These are phyloP conservation scores for Pichia sp. DNA, from an alignment of 1,139 yeast genomes.

Conservation along the genomic window DNA sequence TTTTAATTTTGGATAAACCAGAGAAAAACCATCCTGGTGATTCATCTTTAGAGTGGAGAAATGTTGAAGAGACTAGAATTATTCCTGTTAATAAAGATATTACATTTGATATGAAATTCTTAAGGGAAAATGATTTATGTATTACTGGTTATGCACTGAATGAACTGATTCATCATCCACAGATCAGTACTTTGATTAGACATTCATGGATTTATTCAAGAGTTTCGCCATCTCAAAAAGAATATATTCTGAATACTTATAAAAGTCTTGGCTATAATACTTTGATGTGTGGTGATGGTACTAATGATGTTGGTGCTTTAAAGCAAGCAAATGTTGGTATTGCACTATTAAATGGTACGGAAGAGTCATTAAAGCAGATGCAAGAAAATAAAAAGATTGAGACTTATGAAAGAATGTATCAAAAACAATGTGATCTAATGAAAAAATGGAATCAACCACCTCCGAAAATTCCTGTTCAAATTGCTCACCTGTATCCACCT, in stretches of 20 bases:
- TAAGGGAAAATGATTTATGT: slow-evolving; percentile 75
- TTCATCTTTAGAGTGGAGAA: slow-evolving; percentile 75
- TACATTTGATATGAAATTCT: slow-evolving; percentile 51
- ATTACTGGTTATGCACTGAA: slow-evolving; percentile 88
- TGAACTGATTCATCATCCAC: slow-evolving; percentile 53
- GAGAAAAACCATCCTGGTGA: slow-evolving; percentile 47
- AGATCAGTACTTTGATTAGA: slow-evolving; percentile 65
- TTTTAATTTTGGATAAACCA: slow-evolving; percentile 81
- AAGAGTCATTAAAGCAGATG: slow-evolving; percentile 84
- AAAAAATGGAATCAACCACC: slow-evolving; percentile 74
- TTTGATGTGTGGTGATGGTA: slow-evolving; percentile 99
- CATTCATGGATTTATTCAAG: slow-evolving; percentile 98
- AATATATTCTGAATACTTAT: slow-evolving; percentile 74
- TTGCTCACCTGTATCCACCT: slow-evolving; percentile 96
- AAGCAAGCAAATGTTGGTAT: slow-evolving; percentile 98
- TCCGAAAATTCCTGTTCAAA: slow-evolving; percentile 79
- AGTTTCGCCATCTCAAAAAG: slow-evolving; percentile 95
- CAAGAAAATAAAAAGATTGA: slow-evolving; percentile 75
- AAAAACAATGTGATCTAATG: slow-evolving; percentile 77
- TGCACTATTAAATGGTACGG: slow-evolving; percentile 94
- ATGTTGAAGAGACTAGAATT: slow-evolving; percentile 67
- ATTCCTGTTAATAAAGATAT: slow-evolving; percentile 59
- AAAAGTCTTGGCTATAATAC: slow-evolving; percentile 90
- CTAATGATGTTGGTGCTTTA: slow-evolving; percentile 98
- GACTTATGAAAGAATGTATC: slow-evolving; percentile 61